A percentile compares a stretch with the other conserved stretches of the same genome.
phyloP scores from a whole-genome alignment of 139 green algal genomes.

The Tetraselmis striata region DNA sequence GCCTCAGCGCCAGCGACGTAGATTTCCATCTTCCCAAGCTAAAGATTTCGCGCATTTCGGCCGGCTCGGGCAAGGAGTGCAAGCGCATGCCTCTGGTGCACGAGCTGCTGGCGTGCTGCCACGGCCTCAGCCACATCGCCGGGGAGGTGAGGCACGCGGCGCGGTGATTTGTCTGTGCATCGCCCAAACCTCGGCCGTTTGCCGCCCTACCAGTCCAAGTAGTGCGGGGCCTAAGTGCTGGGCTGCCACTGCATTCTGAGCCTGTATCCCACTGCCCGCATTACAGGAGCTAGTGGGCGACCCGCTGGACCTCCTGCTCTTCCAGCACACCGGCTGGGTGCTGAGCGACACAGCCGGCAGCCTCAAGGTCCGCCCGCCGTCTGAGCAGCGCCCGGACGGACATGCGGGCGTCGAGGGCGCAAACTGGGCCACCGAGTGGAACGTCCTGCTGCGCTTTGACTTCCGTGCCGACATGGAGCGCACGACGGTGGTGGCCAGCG shows the following conservation, averaged over 20 bases:
- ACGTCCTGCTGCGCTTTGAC: not conserved
- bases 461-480: not conserved
- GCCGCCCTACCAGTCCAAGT: too few species aligned
- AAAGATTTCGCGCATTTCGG: slow-evolving; percentile 8
- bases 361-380: not conserved
- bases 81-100: slow-evolving; percentile 26
- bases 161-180: too few species aligned
- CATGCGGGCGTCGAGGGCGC: not conserved
- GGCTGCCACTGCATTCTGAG: too few species aligned
- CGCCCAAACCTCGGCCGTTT: too few species aligned
- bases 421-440: not conserved
- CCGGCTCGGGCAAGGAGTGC: not conserved
- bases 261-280: too few species aligned
- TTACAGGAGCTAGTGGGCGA: slow-evolving; percentile 44
- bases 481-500: not conserved
- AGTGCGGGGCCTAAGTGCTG: too few species aligned
- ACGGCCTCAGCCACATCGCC: slow-evolving; percentile 49
- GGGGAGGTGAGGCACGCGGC: too few species aligned
- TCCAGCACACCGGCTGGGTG: slow-evolving; percentile 46
- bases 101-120: slow-evolving; percentile 58
- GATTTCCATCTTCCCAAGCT: too few species aligned
- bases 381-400: not conserved
- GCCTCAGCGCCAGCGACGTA: too few species aligned
- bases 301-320: slow-evolving; percentile 63
- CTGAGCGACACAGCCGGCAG: slow-evolving; percentile 27